These are phyloP conservation scores for Candida sithepensis DNA, from an alignment of 805 yeast species.

Conservation along the genomic window DNA sequence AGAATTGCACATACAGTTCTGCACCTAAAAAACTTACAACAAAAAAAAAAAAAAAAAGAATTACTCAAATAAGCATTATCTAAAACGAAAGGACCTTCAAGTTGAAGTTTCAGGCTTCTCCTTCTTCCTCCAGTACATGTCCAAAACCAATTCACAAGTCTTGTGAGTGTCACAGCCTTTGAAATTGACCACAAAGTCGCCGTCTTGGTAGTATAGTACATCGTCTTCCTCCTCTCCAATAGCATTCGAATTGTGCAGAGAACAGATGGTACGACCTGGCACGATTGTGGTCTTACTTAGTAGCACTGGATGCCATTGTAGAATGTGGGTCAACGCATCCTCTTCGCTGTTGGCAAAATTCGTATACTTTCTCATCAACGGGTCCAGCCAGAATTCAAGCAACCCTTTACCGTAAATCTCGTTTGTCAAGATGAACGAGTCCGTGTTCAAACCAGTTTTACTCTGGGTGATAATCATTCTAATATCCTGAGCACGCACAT, in stretches of 20 bases:
- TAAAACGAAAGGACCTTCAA: no score
- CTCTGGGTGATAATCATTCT: constrained; percentile 69
- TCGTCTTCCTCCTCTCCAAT: constrained; percentile 41
- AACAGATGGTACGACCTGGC: constrained; percentile 55
- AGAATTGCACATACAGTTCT: no score
- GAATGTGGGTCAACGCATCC: constrained; percentile 75
- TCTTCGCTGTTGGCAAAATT: constrained; percentile 57
- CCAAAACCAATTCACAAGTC: constrained; percentile 51
- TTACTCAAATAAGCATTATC: no score
- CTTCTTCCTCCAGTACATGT: constrained; percentile 32
- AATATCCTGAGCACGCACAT: constrained; percentile 50
- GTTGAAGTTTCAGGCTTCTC: constrained; percentile 9
- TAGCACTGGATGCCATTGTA: constrained; percentile 92
- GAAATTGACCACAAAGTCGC: constrained; percentile 67
- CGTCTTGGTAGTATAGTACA: constrained; percentile 48
- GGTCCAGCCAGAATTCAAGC: constrained; percentile 78
- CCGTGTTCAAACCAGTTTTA: constrained; percentile 56
- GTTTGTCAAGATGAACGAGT: constrained; percentile 70
- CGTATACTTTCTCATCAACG: constrained; percentile 62
- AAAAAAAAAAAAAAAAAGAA: no score
- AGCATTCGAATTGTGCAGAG: constrained; percentile 34
- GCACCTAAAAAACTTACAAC: no score
- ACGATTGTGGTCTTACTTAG: constrained; percentile 71
- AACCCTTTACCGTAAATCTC: constrained; percentile 61
- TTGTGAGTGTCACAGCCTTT: constrained; percentile 48